Evolutionary conservation across 306 rosid species (phyloP).

Genomic region (Lupinus albus): DNA sequence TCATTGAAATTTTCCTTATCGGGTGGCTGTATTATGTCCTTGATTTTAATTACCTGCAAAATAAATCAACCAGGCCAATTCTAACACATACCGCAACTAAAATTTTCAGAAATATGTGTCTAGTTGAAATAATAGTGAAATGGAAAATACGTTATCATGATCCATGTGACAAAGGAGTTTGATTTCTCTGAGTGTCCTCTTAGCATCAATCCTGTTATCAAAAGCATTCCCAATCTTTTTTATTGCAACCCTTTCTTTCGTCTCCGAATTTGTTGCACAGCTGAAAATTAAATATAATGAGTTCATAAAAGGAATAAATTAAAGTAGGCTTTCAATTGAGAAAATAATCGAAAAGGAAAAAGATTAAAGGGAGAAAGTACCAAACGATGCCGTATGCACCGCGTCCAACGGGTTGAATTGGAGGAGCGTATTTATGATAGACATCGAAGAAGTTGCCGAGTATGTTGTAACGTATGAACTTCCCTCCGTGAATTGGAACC

Average conservation of each 20-base stretch:
- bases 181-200: conserved; percentile 51
- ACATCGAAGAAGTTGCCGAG: conserved; percentile 80
- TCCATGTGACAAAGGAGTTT: conserved; percentile 70
- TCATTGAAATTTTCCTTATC: conserved; percentile 76
- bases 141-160: conserved; percentile 79
- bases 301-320: background rate
- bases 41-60: conserved; percentile 73
- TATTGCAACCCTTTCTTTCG: conserved; percentile 48
- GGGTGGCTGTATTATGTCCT: conserved; percentile 79
- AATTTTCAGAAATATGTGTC: too few species aligned
- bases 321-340: background rate
- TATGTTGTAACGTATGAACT: conserved; percentile 66
- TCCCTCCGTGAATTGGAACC: conserved; percentile 53
- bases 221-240: conserved; percentile 53
- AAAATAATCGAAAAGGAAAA: too few species aligned
- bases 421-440: conserved; percentile 73
- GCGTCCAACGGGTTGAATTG: conserved; percentile 89
- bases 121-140: too few species aligned
- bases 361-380: conserved; percentile 35
- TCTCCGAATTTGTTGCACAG: conserved; percentile 45
- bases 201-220: conserved; percentile 51
- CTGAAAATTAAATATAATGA: background rate
- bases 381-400: conserved; percentile 98
- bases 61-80: background rate
- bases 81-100: too few species aligned